phyloP scores from a whole-genome alignment of 2,329 filamentous ascomycete species.

The Aspergillus sp. region DNA sequence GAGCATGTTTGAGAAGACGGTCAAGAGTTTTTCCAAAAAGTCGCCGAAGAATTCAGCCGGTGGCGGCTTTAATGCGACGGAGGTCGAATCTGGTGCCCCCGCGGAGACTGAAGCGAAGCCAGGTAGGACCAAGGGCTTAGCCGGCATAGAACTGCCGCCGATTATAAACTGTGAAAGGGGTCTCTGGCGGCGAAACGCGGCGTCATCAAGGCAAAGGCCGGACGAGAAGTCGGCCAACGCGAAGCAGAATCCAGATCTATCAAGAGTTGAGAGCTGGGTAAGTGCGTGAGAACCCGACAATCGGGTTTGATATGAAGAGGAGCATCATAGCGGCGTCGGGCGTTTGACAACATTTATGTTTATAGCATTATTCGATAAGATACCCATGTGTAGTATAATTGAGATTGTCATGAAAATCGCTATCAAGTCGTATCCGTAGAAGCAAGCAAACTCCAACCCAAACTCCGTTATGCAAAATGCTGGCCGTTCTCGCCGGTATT shows the following conservation, averaged over 20 bases:
- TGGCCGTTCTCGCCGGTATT: slow-evolving; percentile 7
- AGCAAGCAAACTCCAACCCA: slow-evolving; percentile 11
- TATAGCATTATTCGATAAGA: slow-evolving; percentile 29
- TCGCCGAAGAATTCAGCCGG: slow-evolving; percentile 31
- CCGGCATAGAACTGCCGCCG: slow-evolving; percentile 45
- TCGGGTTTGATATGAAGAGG: background rate
- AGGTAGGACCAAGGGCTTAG: slow-evolving; percentile 25
- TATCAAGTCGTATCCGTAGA: slow-evolving; percentile 4
- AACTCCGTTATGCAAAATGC: slow-evolving; percentile 15
- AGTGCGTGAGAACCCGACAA: slow-evolving; percentile 18
- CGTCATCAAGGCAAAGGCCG: slow-evolving; percentile 31
- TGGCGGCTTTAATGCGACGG: slow-evolving; percentile 26
- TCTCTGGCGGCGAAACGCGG: slow-evolving; percentile 54
- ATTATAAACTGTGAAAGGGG: slow-evolving; percentile 62
- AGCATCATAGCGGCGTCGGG: slow-evolving; percentile 15
- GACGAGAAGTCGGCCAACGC: slow-evolving; percentile 33
- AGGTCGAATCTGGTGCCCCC: slow-evolving; percentile 27
- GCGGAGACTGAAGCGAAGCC: slow-evolving; percentile 28
- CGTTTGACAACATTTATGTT: slow-evolving; percentile 16
- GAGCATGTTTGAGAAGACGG: slow-evolving; percentile 56
- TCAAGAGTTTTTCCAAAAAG: slow-evolving; percentile 50
- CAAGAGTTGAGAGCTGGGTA: slow-evolving; percentile 24
- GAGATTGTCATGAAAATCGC: slow-evolving; percentile 11
- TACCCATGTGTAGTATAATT: slow-evolving; percentile 31
- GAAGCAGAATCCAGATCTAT: slow-evolving; percentile 24